Conservation (phyloP, 768 basidiomycete species). For the Infundibulicybe gibba region DNA sequence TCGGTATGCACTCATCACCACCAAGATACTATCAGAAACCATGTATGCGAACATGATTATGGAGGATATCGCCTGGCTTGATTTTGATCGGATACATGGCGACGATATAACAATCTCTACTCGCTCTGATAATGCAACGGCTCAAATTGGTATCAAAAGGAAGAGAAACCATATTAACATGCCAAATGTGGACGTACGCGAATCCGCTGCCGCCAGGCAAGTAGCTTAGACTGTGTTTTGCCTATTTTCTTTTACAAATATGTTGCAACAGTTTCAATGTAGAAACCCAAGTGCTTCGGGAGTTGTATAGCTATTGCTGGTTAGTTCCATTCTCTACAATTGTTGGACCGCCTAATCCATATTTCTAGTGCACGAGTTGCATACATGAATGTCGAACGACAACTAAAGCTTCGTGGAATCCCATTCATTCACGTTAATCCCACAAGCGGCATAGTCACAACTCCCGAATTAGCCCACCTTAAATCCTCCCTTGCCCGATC, state of each 20-base stretch:
- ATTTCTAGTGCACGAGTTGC: constrained; percentile 76
- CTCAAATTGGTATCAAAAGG: constrained; percentile 17
- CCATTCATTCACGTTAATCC: constrained; percentile 76
- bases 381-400: constrained; percentile 84
- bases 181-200: constrained; percentile 1
- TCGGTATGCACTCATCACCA: constrained; percentile 78
- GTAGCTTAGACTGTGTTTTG: neutral
- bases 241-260: constrained; percentile 2
- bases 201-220: constrained; percentile 13
- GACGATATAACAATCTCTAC: constrained; percentile 25
- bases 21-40: constrained; percentile 48
- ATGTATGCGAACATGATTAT: constrained; percentile 60
- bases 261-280: constrained; percentile 53
- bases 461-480: constrained; percentile 47
- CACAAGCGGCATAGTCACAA: constrained; percentile 29
- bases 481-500: constrained; percentile 75
- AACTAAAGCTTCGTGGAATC: constrained; percentile 80
- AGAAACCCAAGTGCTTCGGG: constrained; percentile 68
- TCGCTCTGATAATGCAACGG: constrained; percentile 16
- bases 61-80: constrained; percentile 79
- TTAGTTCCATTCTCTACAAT: constrained; percentile 21
- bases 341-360: too few species aligned
- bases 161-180: constrained; percentile 9
- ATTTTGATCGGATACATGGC: constrained; percentile 62
- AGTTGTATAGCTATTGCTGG: constrained; percentile 89